Base-by-base conservation (phyloP, 768 basidiomycete species). In the Pisolithus marmoratus region DNA sequence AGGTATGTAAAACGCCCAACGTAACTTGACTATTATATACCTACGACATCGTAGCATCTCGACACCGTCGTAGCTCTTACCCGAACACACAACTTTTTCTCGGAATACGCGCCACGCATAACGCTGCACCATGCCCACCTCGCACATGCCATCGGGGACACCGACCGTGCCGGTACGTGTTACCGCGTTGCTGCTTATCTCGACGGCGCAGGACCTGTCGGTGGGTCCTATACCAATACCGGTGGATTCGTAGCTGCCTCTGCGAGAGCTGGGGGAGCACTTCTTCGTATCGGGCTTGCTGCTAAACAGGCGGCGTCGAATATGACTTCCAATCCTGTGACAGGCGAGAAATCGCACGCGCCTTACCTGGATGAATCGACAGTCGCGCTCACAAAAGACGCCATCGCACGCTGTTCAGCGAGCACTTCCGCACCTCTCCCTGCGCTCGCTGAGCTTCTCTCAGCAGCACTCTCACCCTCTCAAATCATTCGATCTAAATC, bases 121-220 rank as follows among this genome's bases (percentile, higher is more conserved):
- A 75, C 84, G 5, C 72, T 90, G 7, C 77, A 84, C 52, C 78
- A 87, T 48, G 88, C 82, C 0, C 86, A 91, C 54, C 77, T 90
- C 26, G 83, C 85, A 5, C 88, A 91, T 62, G 80, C 85, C 2
- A 66, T 79, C 4, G 80, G 81, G 1, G 72, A 78, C 8, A 62
- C 70, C 0, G 70, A 73, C 11, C 74, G 79, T 2, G 88, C 89
- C 17, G 58, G 73, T 45, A 70, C 74, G 36, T 85, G 83, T 51
- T 91, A 90, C 63, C 73, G 71, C 38, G 76, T 84, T 5, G 84
- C 87, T 4, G 80, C 79, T 5, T 66, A 72, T 45, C 67, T 87
- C 0, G 72, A 74, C 20, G 65, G 66, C 0, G 64, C 67, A 9
- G 27, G 54, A 38, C 59, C 57, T 0, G 70, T 74, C 51, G 68